These are phyloP conservation scores for Barnettozyma vustinii DNA, from an alignment of 805 yeast species.

Conservation along the genomic window DNA sequence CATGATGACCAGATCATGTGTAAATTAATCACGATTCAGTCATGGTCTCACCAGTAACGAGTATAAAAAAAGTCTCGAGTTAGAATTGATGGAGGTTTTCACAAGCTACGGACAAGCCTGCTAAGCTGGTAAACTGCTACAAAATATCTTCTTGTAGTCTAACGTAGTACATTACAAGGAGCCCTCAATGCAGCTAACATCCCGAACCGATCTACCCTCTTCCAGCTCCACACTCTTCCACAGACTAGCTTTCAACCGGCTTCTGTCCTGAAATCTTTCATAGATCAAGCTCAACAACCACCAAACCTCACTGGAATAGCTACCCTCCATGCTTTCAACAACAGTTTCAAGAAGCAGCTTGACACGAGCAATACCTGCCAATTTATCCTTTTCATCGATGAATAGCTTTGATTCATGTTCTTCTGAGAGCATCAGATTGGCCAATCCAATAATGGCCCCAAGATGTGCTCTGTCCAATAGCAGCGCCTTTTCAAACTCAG, in stretches of 20 bases:
- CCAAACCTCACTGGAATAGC: constrained; percentile 57
- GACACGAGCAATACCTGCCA: constrained; percentile 47
- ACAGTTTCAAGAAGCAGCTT: constrained; percentile 34
- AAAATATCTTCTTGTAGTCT: no score
- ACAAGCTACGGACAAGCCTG: no score
- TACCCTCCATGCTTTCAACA: constrained; percentile 35
- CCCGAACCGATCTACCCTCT: constrained; percentile 52
- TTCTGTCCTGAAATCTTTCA: constrained; percentile 50
- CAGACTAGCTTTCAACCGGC: constrained; percentile 42
- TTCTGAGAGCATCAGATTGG: constrained; percentile 14
- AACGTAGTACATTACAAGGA: neutral
- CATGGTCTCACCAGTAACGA: no score
- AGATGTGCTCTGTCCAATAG: constrained; percentile 9
- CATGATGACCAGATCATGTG: no score
- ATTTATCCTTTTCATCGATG: constrained; percentile 48
- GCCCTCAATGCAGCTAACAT: constrained; percentile 5
- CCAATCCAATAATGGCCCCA: constrained; percentile 18
- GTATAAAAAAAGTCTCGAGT: no score
- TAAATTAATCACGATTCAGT: no score
- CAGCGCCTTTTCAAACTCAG: constrained; percentile 53
- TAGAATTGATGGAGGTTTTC: no score
- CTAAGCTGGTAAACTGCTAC: no score
- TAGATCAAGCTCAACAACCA: constrained; percentile 60
- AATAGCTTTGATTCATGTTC: constrained; percentile 27
- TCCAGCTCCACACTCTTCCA: constrained; percentile 64